These are phyloP conservation scores for Didymella pinodella DNA, from an alignment of 2,329 filamentous ascomycete species.

Conservation along the genomic window DNA sequence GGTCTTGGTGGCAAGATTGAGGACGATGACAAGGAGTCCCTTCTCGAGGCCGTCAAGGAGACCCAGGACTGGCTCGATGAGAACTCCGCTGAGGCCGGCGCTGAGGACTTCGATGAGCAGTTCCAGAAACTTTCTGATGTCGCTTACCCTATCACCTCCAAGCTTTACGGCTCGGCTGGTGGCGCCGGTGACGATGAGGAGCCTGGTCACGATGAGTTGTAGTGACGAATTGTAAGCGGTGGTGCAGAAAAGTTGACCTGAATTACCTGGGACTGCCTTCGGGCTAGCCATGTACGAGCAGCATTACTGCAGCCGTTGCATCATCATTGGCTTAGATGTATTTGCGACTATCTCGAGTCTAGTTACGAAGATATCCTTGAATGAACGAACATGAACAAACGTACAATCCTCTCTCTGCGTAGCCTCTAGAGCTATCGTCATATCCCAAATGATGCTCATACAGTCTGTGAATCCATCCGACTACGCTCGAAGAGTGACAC, in stretches of 20 bases:
- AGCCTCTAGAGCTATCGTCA: no score
- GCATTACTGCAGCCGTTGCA: conserved; percentile 20
- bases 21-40: conserved; percentile 96
- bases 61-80: conserved; percentile 95
- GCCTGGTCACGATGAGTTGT: conserved; percentile 60
- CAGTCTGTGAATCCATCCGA: no score
- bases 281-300: conserved; percentile 42
- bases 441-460: no score
- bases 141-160: conserved; percentile 98
- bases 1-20: conserved; percentile 98
- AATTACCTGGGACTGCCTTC: conserved; percentile 26
- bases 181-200: conserved; percentile 73
- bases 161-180: conserved; percentile 77
- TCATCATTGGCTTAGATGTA: conserved; percentile 32
- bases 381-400: conserved; percentile 29
- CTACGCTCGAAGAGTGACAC: no score
- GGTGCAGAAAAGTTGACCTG: conserved; percentile 26
- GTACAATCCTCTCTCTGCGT: neutral
- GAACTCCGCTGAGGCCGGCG: conserved; percentile 82
- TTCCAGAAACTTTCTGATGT: conserved; percentile 98
- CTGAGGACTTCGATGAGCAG: conserved; percentile 99
- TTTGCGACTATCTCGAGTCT: conserved; percentile 31
- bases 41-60: conserved; percentile 97
- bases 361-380: conserved; percentile 26
- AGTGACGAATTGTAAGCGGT: conserved; percentile 58